These are phyloP conservation scores for Cytospora mali DNA, from an alignment of 2,329 filamentous ascomycete species.

Conservation along the genomic window DNA sequence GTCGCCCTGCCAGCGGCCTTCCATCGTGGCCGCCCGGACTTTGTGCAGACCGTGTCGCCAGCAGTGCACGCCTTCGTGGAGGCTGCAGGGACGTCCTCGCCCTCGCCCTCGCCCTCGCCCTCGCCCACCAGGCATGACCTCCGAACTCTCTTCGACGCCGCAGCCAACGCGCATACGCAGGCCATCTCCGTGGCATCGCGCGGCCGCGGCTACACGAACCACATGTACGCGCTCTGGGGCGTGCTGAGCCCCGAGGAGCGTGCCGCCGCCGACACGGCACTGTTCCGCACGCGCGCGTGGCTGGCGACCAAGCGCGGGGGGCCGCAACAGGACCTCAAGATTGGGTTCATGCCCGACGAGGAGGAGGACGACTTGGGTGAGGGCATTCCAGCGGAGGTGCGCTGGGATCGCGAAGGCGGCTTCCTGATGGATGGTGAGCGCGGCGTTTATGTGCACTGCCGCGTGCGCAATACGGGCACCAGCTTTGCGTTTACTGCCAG, in stretches of 20 bases:
- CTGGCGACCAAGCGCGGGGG: slow-evolving; percentile 26
- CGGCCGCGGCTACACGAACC: no score
- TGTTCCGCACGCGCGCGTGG: slow-evolving; percentile 28
- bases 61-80: slow-evolving; percentile 23
- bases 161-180: no score
- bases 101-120: slow-evolving; percentile 1
- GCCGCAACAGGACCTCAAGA: slow-evolving; percentile 27
- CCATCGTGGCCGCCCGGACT: slow-evolving; percentile 26
- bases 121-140: no score
- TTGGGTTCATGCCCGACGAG: slow-evolving; percentile 27
- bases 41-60: slow-evolving; percentile 28
- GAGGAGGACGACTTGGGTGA: neutral
- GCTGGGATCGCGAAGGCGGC: slow-evolving; percentile 27
- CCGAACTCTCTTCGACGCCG: no score
- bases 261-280: slow-evolving; percentile 1
- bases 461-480: no score
- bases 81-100: slow-evolving; percentile 3
- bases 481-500: no score
- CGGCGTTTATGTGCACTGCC: slow-evolving; percentile 29
- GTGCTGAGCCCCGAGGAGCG: slow-evolving; percentile 13
- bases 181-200: no score
- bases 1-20: slow-evolving; percentile 19
- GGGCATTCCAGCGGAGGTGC: neutral
- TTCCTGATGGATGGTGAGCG: slow-evolving; percentile 26
- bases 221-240: no score